Evolutionary conservation across 495 filamentous ascomycete genomes (phyloP).

Genomic region (Penicillium cosmopolitanum): DNA sequence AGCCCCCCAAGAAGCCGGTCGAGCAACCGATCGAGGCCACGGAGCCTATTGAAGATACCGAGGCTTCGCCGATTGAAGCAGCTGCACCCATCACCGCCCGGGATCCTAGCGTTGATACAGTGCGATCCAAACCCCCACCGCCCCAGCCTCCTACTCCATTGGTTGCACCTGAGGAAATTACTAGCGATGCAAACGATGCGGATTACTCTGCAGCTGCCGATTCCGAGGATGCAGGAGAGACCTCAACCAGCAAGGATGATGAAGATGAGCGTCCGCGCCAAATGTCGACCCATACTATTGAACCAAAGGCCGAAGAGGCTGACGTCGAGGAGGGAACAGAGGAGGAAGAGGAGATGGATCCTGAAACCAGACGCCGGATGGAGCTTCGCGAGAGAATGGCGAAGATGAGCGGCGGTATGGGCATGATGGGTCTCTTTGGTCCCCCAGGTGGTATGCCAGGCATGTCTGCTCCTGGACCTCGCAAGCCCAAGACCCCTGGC

Average conservation of each 20-base stretch:
- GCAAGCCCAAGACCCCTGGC: slow-evolving; percentile 57
- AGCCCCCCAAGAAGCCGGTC: slow-evolving; percentile 77
- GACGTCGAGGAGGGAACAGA: slow-evolving; percentile 70
- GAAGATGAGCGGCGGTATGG: slow-evolving; percentile 98
- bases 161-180: slow-evolving; percentile 52
- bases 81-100: slow-evolving; percentile 25
- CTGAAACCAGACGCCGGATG: slow-evolving; percentile 82
- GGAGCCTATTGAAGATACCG: slow-evolving; percentile 34
- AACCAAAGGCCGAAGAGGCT: slow-evolving; percentile 39
- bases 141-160: slow-evolving; percentile 48
- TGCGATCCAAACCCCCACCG: slow-evolving; percentile 47
- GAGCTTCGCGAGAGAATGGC: slow-evolving; percentile 94
- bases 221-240: slow-evolving; percentile 79
- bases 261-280: slow-evolving; percentile 57
- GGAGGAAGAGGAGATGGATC: slow-evolving; percentile 89
- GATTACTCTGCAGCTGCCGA: slow-evolving; percentile 88
- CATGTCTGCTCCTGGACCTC: slow-evolving; percentile 42
- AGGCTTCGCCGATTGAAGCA: slow-evolving; percentile 52
- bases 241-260: slow-evolving; percentile 74
- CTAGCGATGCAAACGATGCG: slow-evolving; percentile 85
- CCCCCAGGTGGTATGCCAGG: slow-evolving; percentile 69
- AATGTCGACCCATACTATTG: slow-evolving; percentile 19
- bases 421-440: slow-evolving; percentile 93
- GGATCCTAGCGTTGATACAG: slow-evolving; percentile 63
- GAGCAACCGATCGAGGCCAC: slow-evolving; percentile 50